phyloP scores from a whole-genome alignment of 345 rosid genomes.

The Moringa oleifera region DNA sequence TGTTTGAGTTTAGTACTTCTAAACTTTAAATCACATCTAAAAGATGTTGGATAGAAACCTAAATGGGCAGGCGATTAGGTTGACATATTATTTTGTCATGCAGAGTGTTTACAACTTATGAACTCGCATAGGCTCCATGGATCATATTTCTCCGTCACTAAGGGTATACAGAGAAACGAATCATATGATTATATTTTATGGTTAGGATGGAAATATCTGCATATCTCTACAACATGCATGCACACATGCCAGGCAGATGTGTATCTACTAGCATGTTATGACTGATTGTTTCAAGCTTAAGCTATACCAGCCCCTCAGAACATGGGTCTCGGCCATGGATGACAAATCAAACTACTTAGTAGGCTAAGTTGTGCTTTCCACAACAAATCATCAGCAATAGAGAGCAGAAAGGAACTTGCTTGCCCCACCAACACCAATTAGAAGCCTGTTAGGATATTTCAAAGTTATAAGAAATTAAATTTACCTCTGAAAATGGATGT shows the following conservation, averaged over 20 bases:
- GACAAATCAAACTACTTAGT: not conserved
- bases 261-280: not conserved
- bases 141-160: not conserved
- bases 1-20: too few relatives aligned
- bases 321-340: not conserved
- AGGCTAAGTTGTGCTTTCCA: not conserved
- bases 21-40: too few relatives aligned
- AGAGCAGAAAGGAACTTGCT: too few relatives aligned
- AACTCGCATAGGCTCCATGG: not conserved
- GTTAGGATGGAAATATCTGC: not conserved
- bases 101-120: not conserved
- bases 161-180: not conserved
- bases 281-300: too few relatives aligned
- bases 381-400: not conserved
- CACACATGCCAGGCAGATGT: not conserved
- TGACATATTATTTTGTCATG: too few relatives aligned
- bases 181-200: not conserved
- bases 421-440: too few relatives aligned
- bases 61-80: too few relatives aligned
- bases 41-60: too few relatives aligned
- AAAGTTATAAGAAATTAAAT: not conserved
- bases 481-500: constrained; percentile 81
- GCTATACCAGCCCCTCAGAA: not conserved
- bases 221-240: not conserved
- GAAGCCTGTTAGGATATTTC: too few relatives aligned